Conservation (phyloP, 2,329 filamentous ascomycete genomes). For the Coleophoma eucalyptorum region DNA sequence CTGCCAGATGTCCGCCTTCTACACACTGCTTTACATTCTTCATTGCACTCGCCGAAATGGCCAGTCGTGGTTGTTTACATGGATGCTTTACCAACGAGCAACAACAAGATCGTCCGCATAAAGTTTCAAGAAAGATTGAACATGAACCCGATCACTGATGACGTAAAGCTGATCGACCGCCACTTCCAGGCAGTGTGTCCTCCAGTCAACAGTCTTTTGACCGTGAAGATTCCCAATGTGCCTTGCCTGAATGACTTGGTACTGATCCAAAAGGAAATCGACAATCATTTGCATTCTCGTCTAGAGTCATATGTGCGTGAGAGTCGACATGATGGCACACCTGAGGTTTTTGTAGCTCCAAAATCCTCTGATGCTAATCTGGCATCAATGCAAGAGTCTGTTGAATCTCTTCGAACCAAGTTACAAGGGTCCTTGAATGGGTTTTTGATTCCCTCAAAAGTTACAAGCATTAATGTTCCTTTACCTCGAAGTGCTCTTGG, state of each 20-base stretch:
- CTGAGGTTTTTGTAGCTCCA: constrained; percentile 5
- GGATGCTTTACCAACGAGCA: constrained; percentile 49
- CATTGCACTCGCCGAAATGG: constrained; percentile 49
- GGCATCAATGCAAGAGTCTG: not conserved
- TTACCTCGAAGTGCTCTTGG: constrained; percentile 4
- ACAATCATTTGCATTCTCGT: not conserved
- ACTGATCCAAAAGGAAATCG: constrained; percentile 10
- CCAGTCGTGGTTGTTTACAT: constrained; percentile 50
- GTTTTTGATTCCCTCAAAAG: constrained; percentile 5
- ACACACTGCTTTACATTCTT: constrained; percentile 40
- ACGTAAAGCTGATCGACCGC: constrained; percentile 36
- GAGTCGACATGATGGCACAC: constrained; percentile 4
- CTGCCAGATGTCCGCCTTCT: constrained; percentile 44
- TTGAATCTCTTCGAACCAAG: not conserved
- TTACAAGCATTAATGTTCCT: constrained; percentile 4
- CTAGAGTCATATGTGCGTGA: constrained; percentile 3
- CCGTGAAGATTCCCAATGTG: constrained; percentile 32
- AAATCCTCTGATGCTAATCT: not conserved
- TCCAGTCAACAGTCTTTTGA: constrained; percentile 40
- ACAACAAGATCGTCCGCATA: constrained; percentile 55
- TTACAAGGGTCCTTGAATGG: constrained; percentile 5
- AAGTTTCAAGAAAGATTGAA: constrained; percentile 44
- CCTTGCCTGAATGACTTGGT: constrained; percentile 30
- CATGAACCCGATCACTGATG: constrained; percentile 40
- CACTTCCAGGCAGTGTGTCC: constrained; percentile 48